Conservation (phyloP, 208 protist genomes). For the Tritrichomonas musculus region DNA sequence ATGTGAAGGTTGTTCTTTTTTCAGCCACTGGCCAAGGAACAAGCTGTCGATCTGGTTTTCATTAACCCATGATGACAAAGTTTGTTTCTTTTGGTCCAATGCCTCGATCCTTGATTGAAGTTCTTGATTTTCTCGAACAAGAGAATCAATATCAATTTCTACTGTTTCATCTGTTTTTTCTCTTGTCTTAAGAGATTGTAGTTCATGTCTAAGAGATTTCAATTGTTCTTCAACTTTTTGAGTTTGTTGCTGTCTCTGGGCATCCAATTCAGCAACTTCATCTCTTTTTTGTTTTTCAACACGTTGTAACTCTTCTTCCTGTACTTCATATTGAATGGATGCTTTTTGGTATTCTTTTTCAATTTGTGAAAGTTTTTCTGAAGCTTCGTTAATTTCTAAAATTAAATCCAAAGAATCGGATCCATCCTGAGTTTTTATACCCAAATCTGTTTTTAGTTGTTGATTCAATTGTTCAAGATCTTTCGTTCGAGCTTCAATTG, state of each 20-base stretch:
- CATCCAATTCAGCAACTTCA: background rate
- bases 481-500: background rate
- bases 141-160: background rate
- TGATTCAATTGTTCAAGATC: background rate
- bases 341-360: background rate
- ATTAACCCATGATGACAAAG: background rate
- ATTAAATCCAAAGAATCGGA: background rate
- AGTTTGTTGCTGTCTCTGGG: background rate
- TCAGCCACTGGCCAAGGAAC: background rate
- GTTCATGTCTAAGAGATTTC: background rate
- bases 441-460: background rate
- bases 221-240: background rate
- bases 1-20: background rate
- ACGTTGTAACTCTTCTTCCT: background rate
- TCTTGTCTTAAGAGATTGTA: background rate
- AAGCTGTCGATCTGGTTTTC: background rate
- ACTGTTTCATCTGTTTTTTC: background rate
- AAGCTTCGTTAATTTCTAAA: background rate
- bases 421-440: background rate
- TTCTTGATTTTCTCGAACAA: background rate
- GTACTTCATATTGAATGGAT: background rate
- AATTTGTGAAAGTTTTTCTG: background rate
- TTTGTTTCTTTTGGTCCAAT: background rate
- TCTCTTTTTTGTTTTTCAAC: background rate
- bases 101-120: background rate